Percentiles rank a stretch among this genome's conserved stretches.
phyloP scores from a whole-genome alignment of 805 yeast genomes.

The Isabelozyma pseudorhagii region DNA sequence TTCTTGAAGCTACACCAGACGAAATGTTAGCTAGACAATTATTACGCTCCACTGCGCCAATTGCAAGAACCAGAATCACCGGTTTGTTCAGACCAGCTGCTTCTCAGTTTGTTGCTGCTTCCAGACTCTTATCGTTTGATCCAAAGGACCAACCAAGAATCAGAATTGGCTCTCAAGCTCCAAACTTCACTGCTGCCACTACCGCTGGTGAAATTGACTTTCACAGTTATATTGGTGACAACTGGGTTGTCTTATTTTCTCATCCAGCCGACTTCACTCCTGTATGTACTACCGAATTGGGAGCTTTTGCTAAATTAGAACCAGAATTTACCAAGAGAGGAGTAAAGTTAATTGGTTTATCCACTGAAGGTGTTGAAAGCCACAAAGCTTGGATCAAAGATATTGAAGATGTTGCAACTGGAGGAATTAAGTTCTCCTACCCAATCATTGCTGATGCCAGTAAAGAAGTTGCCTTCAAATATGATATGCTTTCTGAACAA shows the following conservation, averaged over 20 bases:
- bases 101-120: neutral
- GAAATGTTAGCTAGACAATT: constrained; percentile 19
- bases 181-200: constrained; percentile 63
- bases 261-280: constrained; percentile 82
- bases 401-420: constrained; percentile 58
- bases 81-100: constrained; percentile 1
- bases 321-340: constrained; percentile 66
- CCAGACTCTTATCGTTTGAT: constrained; percentile 27
- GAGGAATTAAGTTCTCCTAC: constrained; percentile 53
- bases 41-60: constrained; percentile 8
- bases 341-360: constrained; percentile 65
- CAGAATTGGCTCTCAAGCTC: constrained; percentile 62
- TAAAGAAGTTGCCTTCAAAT: constrained; percentile 57
- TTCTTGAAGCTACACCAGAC: too few species aligned
- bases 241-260: constrained; percentile 67
- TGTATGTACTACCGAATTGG: constrained; percentile 75
- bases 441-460: constrained; percentile 69
- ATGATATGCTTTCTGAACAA: constrained; percentile 68
- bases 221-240: constrained; percentile 58
- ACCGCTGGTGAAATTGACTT: constrained; percentile 62
- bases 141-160: constrained; percentile 41
- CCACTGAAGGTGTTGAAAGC: constrained; percentile 60
- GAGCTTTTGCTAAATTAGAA: constrained; percentile 69
- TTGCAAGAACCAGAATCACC: constrained; percentile 1
- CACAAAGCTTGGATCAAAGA: constrained; percentile 71